Percentiles rank a stretch among this genome's conserved stretches.
phyloP scores from a whole-genome alignment of 257 asterid genomes.

The Petrea volubilis region DNA sequence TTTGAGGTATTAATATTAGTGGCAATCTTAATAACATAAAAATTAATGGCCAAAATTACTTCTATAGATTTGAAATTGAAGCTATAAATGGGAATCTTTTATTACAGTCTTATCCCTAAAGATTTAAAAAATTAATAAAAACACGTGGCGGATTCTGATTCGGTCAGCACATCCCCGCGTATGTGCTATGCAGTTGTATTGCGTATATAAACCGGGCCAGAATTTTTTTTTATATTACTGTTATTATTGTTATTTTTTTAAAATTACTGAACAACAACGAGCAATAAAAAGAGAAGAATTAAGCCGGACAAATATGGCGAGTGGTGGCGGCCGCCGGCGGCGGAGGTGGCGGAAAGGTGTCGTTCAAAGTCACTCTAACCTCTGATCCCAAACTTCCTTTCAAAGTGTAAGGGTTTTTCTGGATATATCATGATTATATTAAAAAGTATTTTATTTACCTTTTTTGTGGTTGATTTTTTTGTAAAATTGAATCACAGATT shows the following conservation, averaged over 20 bases:
- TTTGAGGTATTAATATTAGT: too few species aligned
- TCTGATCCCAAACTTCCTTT: slow-evolving; percentile 98
- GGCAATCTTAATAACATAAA: background rate
- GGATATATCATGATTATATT: background rate
- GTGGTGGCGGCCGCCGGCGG: slow-evolving; percentile 50
- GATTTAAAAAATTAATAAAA: background rate
- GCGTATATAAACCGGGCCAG: background rate
- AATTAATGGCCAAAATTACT: background rate
- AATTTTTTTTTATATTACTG: too few species aligned
- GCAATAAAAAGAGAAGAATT: background rate
- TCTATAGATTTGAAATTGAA: background rate
- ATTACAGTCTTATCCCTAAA: background rate
- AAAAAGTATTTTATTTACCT: too few species aligned
- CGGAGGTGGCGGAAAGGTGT: slow-evolving; percentile 84
- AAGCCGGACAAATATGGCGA: slow-evolving; percentile 48
- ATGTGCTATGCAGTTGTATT: slow-evolving; percentile 28
- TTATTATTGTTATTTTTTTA: background rate
- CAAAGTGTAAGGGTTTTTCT: slow-evolving; percentile 76
- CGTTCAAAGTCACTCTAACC: slow-evolving; percentile 90
- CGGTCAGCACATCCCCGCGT: slow-evolving; percentile 25
- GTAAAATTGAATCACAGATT: slow-evolving; percentile 42
- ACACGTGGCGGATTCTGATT: slow-evolving; percentile 25
- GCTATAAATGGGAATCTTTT: background rate
- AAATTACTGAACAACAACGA: background rate
- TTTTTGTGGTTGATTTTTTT: background rate